Percentiles rank a stretch among this genome's conserved stretches.
Conservation (phyloP, 1,284 basidiomycete genomes). For the Boletellus deceptivus region DNA sequence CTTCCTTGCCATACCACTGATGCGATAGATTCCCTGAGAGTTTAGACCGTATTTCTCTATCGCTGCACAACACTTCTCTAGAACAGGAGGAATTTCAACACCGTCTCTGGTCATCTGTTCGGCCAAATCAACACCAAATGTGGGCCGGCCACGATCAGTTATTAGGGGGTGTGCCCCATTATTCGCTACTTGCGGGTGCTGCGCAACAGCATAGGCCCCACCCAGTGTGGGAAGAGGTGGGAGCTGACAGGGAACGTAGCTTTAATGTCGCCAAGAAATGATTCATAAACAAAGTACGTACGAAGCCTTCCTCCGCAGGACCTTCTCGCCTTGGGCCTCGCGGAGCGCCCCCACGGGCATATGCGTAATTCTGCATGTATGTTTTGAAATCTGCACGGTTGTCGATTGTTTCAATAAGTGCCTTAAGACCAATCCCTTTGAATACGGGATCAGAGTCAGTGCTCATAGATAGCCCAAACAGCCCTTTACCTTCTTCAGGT, state of each 20-base stretch:
- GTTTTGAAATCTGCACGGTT: constrained; percentile 92
- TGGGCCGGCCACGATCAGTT: constrained; percentile 66
- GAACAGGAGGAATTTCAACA: constrained; percentile 84
- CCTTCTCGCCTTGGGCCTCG: constrained; percentile 81
- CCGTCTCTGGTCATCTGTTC: constrained; percentile 91
- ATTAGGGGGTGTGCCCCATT: constrained; percentile 38
- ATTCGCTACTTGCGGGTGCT: constrained; percentile 24
- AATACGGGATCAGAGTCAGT: constrained; percentile 8
- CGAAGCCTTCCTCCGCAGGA: constrained; percentile 83
- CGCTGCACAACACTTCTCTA: constrained; percentile 87
- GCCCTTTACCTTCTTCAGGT: constrained; percentile 52
- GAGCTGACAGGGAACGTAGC: constrained; percentile 41
- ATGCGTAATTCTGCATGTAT: constrained; percentile 96
- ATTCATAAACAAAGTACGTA: constrained; percentile 42
- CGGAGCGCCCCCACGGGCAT: constrained; percentile 66
- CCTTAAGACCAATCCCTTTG: constrained; percentile 75
- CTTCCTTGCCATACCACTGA: constrained; percentile 90
- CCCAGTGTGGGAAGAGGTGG: constrained; percentile 55
- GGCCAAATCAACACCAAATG: constrained; percentile 88
- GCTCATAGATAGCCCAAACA: constrained; percentile 4
- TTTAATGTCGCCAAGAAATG: constrained; percentile 8
- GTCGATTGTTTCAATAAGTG: constrained; percentile 89
- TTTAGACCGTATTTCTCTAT: constrained; percentile 89
- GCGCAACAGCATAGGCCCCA: constrained; percentile 31
- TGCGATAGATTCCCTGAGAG: constrained; percentile 89